phyloP scores from a whole-genome alignment of 1,284 basidiomycete genomes.

The Boletus semigastroideus region DNA sequence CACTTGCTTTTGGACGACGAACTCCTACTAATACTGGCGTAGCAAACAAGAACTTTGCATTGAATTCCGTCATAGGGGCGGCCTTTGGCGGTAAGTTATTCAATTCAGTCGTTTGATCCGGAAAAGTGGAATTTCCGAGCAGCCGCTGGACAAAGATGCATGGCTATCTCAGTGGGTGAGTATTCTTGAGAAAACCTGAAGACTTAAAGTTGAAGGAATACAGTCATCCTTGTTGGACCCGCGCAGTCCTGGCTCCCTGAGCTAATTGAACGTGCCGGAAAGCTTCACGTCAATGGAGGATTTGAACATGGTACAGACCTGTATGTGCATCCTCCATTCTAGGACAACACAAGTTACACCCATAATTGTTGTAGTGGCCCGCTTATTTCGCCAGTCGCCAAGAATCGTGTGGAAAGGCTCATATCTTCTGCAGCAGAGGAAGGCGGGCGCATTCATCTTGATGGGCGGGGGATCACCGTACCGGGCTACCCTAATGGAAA shows the following conservation, averaged over 20 bases:
- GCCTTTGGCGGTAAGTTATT: constrained; percentile 81
- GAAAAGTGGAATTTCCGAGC: constrained; percentile 43
- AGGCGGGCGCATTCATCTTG: constrained; percentile 87
- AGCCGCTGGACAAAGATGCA: constrained; percentile 97
- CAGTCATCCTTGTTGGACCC: constrained; percentile 82
- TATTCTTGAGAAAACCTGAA: constrained; percentile 21
- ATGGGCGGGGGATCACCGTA: constrained; percentile 76
- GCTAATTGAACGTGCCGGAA: constrained; percentile 79
- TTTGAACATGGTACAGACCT: constrained; percentile 88
- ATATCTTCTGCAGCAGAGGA: constrained; percentile 83
- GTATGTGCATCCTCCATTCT: constrained; percentile 46
- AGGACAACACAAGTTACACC: constrained; percentile 1
- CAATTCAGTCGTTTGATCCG: constrained; percentile 22
- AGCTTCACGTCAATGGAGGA: constrained; percentile 85
- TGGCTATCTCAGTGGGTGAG: constrained; percentile 88
- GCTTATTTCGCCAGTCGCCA: constrained; percentile 88
- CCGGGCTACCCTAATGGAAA: constrained; percentile 87
- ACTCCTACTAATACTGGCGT: constrained; percentile 4
- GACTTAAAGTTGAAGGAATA: constrained; percentile 5
- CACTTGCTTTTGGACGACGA: constrained; percentile 1
- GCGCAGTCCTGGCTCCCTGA: constrained; percentile 85
- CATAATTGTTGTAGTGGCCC: constrained; percentile 66
- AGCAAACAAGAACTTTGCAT: constrained; percentile 93
- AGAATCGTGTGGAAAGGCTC: constrained; percentile 74
- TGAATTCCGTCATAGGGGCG: constrained; percentile 93